phyloP scores from a whole-genome alignment of 2,329 filamentous ascomycete genomes.

The Dactylellina cionopaga region DNA sequence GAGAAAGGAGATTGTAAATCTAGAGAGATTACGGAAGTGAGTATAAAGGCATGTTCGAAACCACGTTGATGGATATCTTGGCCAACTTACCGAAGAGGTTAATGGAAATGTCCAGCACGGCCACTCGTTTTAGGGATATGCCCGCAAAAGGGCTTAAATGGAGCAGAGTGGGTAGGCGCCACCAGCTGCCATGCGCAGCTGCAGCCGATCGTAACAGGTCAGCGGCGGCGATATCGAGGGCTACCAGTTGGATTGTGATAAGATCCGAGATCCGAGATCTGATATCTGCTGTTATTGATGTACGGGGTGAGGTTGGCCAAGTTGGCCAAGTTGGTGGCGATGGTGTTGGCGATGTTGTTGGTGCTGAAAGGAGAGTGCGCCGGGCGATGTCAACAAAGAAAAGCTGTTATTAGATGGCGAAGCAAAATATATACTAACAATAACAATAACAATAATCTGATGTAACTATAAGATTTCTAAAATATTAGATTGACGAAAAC shows the following conservation, averaged over 20 bases:
- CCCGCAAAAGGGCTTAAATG: constrained; percentile 36
- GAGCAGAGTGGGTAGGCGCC: constrained; percentile 22
- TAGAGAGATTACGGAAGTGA: constrained; percentile 4
- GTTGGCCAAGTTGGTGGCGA: not conserved
- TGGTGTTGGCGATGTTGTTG: constrained; percentile 3
- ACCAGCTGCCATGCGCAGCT: not conserved
- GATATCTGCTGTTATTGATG: not conserved
- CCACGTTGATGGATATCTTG: constrained; percentile 11
- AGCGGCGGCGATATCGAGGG: not conserved
- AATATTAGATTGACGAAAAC: not conserved
- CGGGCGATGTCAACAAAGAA: no score
- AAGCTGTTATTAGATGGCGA: constrained; percentile 1
- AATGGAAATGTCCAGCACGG: constrained; percentile 8
- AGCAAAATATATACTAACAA: not conserved
- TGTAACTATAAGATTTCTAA: not conserved
- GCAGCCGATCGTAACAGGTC: not conserved
- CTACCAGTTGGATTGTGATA: not conserved
- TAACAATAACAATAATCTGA: no score
- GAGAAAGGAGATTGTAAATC: not conserved
- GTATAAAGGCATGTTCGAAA: constrained; percentile 7
- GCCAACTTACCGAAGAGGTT: constrained; percentile 17
- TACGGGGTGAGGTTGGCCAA: not conserved
- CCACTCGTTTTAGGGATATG: constrained; percentile 4
- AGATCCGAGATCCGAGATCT: not conserved
- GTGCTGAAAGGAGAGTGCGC: constrained; percentile 15